These are phyloP conservation scores for Acorus calamus DNA, from an alignment of 106 monocot genomes.

Conservation along the genomic window DNA sequence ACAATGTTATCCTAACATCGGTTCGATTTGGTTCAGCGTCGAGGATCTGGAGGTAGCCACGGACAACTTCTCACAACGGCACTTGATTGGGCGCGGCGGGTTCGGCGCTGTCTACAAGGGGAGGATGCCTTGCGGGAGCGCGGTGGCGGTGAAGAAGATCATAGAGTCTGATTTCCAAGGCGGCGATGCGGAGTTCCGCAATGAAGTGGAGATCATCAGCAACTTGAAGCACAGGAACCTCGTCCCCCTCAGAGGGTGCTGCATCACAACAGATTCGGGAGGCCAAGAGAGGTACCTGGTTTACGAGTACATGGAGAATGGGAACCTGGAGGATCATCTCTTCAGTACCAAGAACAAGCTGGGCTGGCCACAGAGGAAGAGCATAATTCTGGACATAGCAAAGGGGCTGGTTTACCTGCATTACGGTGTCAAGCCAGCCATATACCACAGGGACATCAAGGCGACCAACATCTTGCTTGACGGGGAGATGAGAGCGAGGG, in stretches of 20 bases:
- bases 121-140: conserved; percentile 37
- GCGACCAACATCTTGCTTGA: conserved; percentile 77
- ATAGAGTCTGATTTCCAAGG: conserved; percentile 42
- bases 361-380: conserved; percentile 64
- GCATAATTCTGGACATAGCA: conserved; percentile 62
- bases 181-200: conserved; percentile 57
- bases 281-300: conserved; percentile 53
- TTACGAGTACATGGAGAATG: conserved; percentile 74
- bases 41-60: conserved; percentile 25
- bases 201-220: conserved; percentile 76
- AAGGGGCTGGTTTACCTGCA: conserved; percentile 71
- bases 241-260: conserved; percentile 71
- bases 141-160: conserved; percentile 60
- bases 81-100: conserved; percentile 1
- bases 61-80: conserved; percentile 4
- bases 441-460: conserved; percentile 81
- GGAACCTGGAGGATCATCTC: conserved; percentile 47
- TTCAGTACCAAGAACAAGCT: conserved; percentile 12
- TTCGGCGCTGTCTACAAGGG: conserved; percentile 46
- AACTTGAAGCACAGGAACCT: conserved; percentile 62
- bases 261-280: conserved; percentile 44
- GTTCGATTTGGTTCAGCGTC: conserved; percentile 44
- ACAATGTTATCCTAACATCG: conserved; percentile 33
- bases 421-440: conserved; percentile 64
- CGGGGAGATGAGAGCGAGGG: conserved; percentile 51